Evolutionary conservation across 2,329 filamentous ascomycete species (phyloP), one percentile per base, ranked within the genome.

Genomic region (Aulographum hederae): DNA sequence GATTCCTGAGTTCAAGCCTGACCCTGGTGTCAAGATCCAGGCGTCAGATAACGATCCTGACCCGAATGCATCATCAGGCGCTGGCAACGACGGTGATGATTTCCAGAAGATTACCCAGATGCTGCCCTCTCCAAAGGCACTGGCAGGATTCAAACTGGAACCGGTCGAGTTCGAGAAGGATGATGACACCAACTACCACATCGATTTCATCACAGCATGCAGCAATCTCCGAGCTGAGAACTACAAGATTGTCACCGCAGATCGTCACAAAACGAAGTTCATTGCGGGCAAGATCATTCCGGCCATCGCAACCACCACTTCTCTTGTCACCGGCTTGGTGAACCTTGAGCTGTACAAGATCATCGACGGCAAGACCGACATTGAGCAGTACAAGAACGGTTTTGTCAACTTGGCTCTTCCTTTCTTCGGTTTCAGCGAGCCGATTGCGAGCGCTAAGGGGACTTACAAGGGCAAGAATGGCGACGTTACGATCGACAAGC

Each of bases 281-380:
- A 98, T 98, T 51, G 91, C 89, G 19, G 89, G 89, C 53, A 98
- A 98, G 69, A 98, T 98, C 44, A 98, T 98, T 42, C 89, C 89
- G 15, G 89, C 89, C 28, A 98, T 98, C 54, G 89, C 89, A 28
- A 98, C 89, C 3, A 95, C 89, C 0, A 98, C 89, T 3, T 86
- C 89, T 3, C 64, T 98, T 35, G 86, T 95, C 10, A 98, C 89
- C 3, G 89, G 89, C 36, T 66, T 98, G 28, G 84, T 98, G 32
- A 69, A 91, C 12, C 61, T 98, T 28, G 89, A 98, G 61, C 61
- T 95, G 30, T 94, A 81, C 74, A 98, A 98, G 71, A 70, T 98
- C 39, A 65, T 98, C 28, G 89, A 95, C 47, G 86, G 84, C 49
- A 94, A 98, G 65, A 71, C 68, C n/a, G 82, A 95, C 44, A 77